Percentiles rank a stretch among this genome's conserved stretches.
Conservation (phyloP, 768 basidiomycete species). For the Mycena alexandri region DNA sequence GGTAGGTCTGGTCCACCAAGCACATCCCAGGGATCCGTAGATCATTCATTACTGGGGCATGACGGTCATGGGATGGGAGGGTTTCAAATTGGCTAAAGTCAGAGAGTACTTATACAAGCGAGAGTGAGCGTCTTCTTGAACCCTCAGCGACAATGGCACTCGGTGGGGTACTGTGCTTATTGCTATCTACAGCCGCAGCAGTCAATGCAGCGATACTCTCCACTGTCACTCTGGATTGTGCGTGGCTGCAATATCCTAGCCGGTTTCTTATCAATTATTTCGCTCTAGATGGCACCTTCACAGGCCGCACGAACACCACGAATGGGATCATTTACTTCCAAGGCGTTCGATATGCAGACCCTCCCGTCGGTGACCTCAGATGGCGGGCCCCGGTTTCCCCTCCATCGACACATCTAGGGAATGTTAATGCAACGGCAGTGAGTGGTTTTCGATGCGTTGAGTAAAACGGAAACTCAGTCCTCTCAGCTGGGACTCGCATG, state of each 20-base stretch:
- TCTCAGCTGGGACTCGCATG: conserved; percentile 52
- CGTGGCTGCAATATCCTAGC: conserved; percentile 3
- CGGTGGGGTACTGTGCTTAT: not conserved
- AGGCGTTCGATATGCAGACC: conserved; percentile 59
- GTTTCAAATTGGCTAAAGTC: too few relatives aligned
- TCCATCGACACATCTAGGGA: conserved; percentile 51
- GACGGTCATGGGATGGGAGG: too few relatives aligned
- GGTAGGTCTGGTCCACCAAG: too few relatives aligned
- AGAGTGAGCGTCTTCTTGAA: too few relatives aligned
- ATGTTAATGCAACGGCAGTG: conserved; percentile 53
- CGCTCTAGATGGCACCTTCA: conserved; percentile 53
- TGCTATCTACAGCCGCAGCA: not conserved
- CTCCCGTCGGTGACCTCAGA: conserved; percentile 56
- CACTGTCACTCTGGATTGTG: conserved; percentile 44
- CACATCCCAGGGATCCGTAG: too few relatives aligned
- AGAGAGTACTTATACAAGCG: too few relatives aligned
- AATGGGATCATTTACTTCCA: conserved; percentile 52
- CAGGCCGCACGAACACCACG: conserved; percentile 46
- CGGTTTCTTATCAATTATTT: not conserved
- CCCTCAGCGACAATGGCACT: not conserved
- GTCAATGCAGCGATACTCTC: conserved; percentile 19
- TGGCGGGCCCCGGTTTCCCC: conserved; percentile 57
- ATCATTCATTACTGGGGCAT: too few relatives aligned
- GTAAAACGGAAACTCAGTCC: not conserved
- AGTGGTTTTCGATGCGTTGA: not conserved